Evolutionary conservation across 148 eudicot genomes (phyloP), one percentile per base, ranked within the genome.

Genomic region (Oxyria digyna): DNA sequence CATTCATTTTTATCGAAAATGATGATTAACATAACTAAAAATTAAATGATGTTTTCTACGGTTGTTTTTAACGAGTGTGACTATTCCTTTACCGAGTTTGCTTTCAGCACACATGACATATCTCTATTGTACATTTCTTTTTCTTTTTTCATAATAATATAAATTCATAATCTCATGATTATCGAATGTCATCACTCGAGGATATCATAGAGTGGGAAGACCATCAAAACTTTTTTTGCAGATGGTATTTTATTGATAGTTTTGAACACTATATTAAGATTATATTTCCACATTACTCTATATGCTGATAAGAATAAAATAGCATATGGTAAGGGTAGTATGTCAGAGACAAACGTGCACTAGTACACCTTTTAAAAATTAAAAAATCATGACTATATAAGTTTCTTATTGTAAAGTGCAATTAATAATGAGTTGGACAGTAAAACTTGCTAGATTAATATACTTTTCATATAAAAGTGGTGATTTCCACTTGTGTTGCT

Each of bases 291-390:
- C 23, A 48, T 48, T 48, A 1, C 26, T 23, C 1, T 9, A 23
- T 4, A 8, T 52, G 20, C 8, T 52, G 29, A 52, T 52, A 26
- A 55, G 8, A 10, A 54, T n/a, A 55, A 55, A 11, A 55, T 21
- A 55, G 0, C 32, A 26, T 55, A 55, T 10, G 63, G 63, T 55
- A 55, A 55, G 63, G 3, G 38, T 35, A 1, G 33, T 26, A 57
- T 57, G 64, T 57, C 64, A 57, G 35, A 29, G 64, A 35, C 64
- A 57, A 57, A 57, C 64, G 37, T 57, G 64, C 64, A 57, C 64
- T 26, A 4, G 62, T 54, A 54, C 62, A 11, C 29, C 11, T 54
- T 54, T 8, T 23, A 23, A 8, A 1, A 8, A 23, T 23, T 21
- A 24, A 54, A 54, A 3, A 23, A 23, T 3, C 59, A 52, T 54